Conservation (phyloP, 1,284 basidiomycete genomes). For the Cryptococcus sp. region DNA sequence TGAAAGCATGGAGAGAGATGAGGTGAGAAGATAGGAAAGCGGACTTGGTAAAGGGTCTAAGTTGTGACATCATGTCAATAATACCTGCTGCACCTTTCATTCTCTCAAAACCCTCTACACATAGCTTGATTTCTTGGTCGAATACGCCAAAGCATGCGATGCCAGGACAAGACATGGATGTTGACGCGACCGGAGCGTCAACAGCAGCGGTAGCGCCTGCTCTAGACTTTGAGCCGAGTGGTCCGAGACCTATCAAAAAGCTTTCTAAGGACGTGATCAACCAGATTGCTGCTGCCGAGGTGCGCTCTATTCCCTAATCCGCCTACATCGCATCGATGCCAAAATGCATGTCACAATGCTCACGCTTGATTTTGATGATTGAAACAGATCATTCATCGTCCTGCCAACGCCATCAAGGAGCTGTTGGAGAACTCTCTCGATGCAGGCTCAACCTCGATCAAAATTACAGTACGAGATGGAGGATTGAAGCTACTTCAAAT, state of each 20-base stretch:
- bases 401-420: constrained; percentile 95
- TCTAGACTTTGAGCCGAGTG: constrained; percentile 23
- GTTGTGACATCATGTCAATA: constrained; percentile 16
- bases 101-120: background rate
- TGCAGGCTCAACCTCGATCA: constrained; percentile 84
- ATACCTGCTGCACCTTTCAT: background rate
- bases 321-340: background rate
- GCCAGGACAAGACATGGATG: constrained; percentile 13
- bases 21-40: background rate
- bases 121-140: too few relatives aligned
- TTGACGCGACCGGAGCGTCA: constrained; percentile 7
- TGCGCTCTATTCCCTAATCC: constrained; percentile 26
- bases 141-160: too few relatives aligned
- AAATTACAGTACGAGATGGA: constrained; percentile 89
- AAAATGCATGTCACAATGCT: background rate
- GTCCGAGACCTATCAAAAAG: constrained; percentile 51
- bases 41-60: background rate
- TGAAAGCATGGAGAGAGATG: too few relatives aligned
- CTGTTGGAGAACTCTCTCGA: constrained; percentile 93
- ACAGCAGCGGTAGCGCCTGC: background rate
- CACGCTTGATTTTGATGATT: background rate
- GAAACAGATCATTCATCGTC: constrained; percentile 87
- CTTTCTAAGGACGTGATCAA: constrained; percentile 61
- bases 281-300: constrained; percentile 64
- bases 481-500: constrained; percentile 95